A percentile compares a stretch with the other conserved stretches of the same genome.
Evolutionary conservation across 805 yeast genomes (phyloP).

Genomic region (Phaffomyces thermotolerans): DNA sequence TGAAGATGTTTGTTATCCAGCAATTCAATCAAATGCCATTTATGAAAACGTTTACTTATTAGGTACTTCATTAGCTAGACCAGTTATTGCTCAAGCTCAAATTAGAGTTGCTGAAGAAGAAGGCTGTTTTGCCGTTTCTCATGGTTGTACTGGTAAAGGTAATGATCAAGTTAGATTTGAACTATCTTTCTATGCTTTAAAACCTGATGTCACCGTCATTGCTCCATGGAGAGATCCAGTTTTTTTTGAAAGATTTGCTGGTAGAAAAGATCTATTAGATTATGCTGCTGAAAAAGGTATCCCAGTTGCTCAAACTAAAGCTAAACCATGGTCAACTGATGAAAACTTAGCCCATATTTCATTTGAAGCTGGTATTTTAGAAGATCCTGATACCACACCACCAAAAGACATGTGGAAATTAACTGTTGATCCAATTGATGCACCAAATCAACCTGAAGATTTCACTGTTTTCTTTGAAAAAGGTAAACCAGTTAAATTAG

Average conservation of each 20-base stretch:
- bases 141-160: slow-evolving; percentile 99
- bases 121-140: slow-evolving; percentile 97
- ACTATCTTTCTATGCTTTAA: slow-evolving; percentile 91
- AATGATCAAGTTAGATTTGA: slow-evolving; percentile 99
- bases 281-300: slow-evolving; percentile 90
- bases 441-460: slow-evolving; percentile 90
- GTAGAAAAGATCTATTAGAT: slow-evolving; percentile 92
- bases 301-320: slow-evolving; percentile 94
- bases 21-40: slow-evolving; percentile 95
- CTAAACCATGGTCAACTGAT: slow-evolving; percentile 99
- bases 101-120: slow-evolving; percentile 93
- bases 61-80: slow-evolving; percentile 98
- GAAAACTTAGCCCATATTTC: slow-evolving; percentile 99
- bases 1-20: slow-evolving; percentile 86
- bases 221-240: slow-evolving; percentile 99
- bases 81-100: slow-evolving; percentile 97
- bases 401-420: slow-evolving; percentile 99
- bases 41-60: slow-evolving; percentile 94
- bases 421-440: slow-evolving; percentile 91
- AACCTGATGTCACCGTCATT: slow-evolving; percentile 93
- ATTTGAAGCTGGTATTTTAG: slow-evolving; percentile 98
- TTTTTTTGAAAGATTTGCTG: slow-evolving; percentile 93
- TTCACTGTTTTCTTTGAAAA: slow-evolving; percentile 73
- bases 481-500: slow-evolving; percentile 83
- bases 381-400: slow-evolving; percentile 97